phyloP scores from a whole-genome alignment of 192 early-diverging fungal genomes.

The Helicostylum pulchrum region DNA sequence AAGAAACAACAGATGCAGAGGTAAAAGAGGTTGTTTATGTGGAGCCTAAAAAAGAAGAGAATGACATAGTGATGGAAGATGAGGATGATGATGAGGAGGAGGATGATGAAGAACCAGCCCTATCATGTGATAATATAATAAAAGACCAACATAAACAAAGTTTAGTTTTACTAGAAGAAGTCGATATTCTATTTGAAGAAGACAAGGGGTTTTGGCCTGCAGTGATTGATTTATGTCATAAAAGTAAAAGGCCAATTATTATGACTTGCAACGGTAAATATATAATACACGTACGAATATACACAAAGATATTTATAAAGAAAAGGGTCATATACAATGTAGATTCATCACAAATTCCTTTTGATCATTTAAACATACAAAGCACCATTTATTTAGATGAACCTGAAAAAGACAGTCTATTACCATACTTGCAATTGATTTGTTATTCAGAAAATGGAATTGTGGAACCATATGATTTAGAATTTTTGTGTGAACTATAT shows the following conservation, averaged over 20 bases:
- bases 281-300: neutral
- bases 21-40: neutral
- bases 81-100: neutral
- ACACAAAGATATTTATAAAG: neutral
- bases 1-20: neutral
- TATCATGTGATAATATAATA: constrained; percentile 14
- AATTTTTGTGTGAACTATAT: constrained; percentile 11
- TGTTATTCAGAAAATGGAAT: constrained; percentile 22
- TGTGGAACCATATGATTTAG: constrained; percentile 14
- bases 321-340: neutral
- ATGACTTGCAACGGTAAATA: constrained; percentile 70
- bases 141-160: constrained; percentile 40
- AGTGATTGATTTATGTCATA: constrained; percentile 62
- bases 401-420: constrained; percentile 6
- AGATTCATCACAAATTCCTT: constrained; percentile 19
- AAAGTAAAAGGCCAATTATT: constrained; percentile 77
- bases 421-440: constrained; percentile 19
- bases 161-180: constrained; percentile 81
- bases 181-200: constrained; percentile 77
- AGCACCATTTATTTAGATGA: constrained; percentile 1
- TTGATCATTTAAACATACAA: constrained; percentile 15
- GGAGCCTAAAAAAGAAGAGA: neutral
- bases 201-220: constrained; percentile 79
- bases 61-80: neutral
- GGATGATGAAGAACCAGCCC: neutral